Base-by-base conservation (phyloP, 257 asterid species). In the Prunella vulgaris region DNA sequence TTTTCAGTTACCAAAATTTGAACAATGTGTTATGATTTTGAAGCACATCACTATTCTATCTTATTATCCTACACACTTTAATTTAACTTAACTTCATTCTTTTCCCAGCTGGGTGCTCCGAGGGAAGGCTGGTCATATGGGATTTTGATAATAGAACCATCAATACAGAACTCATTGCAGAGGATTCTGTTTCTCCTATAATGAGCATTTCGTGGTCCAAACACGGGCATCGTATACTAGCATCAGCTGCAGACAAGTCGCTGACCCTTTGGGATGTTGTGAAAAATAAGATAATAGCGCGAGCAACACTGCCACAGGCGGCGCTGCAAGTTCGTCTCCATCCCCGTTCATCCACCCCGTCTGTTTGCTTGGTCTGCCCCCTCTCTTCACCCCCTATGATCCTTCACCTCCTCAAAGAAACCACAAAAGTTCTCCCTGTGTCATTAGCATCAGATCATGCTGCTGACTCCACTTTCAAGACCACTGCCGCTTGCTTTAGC, bases 191-290 rank as follows among this genome's bases (percentile, higher is more conserved):
- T 74, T 84, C 86, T 80, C 88, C 97, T 46, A 76, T 91, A 68
- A 91, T 95, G 1, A 88, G 95, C 71, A 80, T 91, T 70, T 86
- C 88, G 69, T 91, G 97, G 96, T 91, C 97, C 15, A 91, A 80
- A 63, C 81, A 84, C 54, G 96, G 97, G 30, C 96, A 84, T 64
- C 81, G 84, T 62, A 83, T 91, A 80, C 89, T 91, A 67, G 92
- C 83, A 48, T 78, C 97, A 3, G 87, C 95, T 73, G 95, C 95
- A 61, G 96, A 91, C 82, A 91, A 88, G 70, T 87, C 97, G 5
- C 82, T 88, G 80, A 83, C 81, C 22, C 91, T 91, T 68, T 91
- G 96, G 95, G 97, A 91, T 70, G 93, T 91, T 32, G 85, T 84
- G 71, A 81, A 76, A 69, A 93, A 93, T 58, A 95, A 85, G 76